Percentiles rank a stretch among this genome's conserved stretches.
Conservation (phyloP, 495 filamentous ascomycete species). For the Usnea hakonensis region DNA sequence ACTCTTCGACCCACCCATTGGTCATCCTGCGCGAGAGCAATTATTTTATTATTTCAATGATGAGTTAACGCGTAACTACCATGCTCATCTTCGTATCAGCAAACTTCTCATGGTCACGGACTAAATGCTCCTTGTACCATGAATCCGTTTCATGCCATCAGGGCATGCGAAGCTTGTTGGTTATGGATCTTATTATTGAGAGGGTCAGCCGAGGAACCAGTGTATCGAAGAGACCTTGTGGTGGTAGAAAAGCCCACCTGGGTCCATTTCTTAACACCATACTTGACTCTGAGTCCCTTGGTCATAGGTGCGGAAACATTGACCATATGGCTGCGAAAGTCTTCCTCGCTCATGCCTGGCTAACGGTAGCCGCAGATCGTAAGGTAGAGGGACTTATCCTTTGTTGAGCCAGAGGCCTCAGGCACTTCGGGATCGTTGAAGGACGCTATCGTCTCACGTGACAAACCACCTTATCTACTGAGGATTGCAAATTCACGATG, state of each 20-base stretch:
- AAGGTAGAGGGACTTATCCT: slow-evolving; percentile 30
- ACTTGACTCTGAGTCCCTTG: slow-evolving; percentile 35
- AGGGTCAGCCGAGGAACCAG: not conserved
- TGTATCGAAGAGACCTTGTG: not conserved
- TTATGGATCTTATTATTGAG: slow-evolving; percentile 34
- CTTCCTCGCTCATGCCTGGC: slow-evolving; percentile 43
- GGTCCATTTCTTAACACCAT: slow-evolving; percentile 32
- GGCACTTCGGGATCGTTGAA: no score
- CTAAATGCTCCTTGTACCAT: slow-evolving; percentile 29
- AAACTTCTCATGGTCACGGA: slow-evolving; percentile 40
- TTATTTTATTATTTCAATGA: not conserved
- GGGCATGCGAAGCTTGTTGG: slow-evolving; percentile 23
- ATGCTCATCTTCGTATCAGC: slow-evolving; percentile 38
- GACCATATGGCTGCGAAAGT: slow-evolving; percentile 41
- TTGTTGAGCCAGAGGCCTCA: no score
- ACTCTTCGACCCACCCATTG: slow-evolving; percentile 32
- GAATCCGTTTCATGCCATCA: slow-evolving; percentile 25
- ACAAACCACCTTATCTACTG: no score
- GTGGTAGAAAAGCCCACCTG: slow-evolving; percentile 19
- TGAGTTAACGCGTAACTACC: slow-evolving; percentile 19
- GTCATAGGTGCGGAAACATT: slow-evolving; percentile 36
- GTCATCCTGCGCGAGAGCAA: slow-evolving; percentile 24
- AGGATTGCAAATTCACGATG: no score
- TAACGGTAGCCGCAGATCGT: slow-evolving; percentile 45
- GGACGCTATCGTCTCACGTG: no score